Percentiles rank a stretch among this genome's conserved stretches.
Conservation (phyloP, 2,329 filamentous ascomycete genomes). For the Ceratocystis papillata region DNA sequence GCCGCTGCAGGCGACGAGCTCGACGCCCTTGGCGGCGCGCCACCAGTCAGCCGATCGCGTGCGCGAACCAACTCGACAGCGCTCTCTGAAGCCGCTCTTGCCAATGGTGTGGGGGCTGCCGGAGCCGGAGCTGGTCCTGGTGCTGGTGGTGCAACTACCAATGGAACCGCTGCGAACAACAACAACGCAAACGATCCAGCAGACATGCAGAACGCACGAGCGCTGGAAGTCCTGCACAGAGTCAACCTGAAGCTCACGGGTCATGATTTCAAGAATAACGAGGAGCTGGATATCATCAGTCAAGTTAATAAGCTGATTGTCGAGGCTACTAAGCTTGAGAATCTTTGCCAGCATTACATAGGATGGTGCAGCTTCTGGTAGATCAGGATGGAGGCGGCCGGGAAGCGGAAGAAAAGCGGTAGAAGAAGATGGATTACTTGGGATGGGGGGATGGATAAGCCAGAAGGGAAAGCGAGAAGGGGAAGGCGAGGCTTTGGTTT, state of each 20-base stretch:
- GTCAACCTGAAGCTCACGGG: constrained; percentile 95
- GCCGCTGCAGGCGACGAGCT: constrained; percentile 27
- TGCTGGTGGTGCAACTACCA: background rate
- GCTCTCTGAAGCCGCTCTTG: constrained; percentile 30
- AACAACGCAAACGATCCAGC: constrained; percentile 36
- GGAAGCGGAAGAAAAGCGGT: constrained; percentile 25
- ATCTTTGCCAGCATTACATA: constrained; percentile 96
- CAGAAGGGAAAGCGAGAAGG: background rate
- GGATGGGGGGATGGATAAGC: background rate
- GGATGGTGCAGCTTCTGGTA: constrained; percentile 99
- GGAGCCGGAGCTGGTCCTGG: constrained; percentile 21
- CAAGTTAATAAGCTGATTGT: constrained; percentile 93
- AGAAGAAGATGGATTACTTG: background rate
- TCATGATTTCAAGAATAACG: constrained; percentile 73
- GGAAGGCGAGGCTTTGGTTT: background rate
- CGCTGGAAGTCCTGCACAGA: constrained; percentile 78
- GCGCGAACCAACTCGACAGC: constrained; percentile 51
- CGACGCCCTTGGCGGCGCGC: constrained; percentile 35
- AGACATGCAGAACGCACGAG: constrained; percentile 87
- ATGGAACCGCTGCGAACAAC: constrained; percentile 21
- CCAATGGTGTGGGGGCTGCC: constrained; percentile 31
- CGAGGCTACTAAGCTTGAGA: constrained; percentile 93
- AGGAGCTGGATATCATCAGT: constrained; percentile 72
- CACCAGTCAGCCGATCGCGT: constrained; percentile 41
- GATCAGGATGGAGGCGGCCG: background rate